Base-by-base conservation (phyloP, 352 stramenopile species). In the Globisporangium takayamanum region DNA sequence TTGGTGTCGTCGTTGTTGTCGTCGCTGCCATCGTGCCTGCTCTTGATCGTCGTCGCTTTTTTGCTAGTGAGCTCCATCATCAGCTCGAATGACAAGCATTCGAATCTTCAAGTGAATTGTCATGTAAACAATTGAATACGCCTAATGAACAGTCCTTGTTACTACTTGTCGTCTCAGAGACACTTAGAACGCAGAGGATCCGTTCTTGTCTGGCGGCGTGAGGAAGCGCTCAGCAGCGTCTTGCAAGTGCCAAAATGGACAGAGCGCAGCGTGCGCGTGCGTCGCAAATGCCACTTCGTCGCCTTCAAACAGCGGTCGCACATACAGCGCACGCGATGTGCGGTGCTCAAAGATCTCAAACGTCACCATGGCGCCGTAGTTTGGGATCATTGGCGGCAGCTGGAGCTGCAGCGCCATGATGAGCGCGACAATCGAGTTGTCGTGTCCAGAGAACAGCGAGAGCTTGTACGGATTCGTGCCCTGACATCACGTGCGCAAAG, bases 351-450 rank as follows among this genome's bases (percentile, higher is more conserved):
- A 85, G 49, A 92, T 54, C 66, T 94, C 84, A 48, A 94, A 89
- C 39, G 55, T 85, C 36, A 94, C 67, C 69, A 89, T 89, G 20
- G 74, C 77, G 18, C 84, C 84, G 61, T 92, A 92, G 20, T 68
- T 62, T 7, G 84, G 84, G 50, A 90, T 78, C 28, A 78, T 67
- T 16, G 63, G 66, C 26, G 74, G 67, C 49, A 80, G 59, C 41
- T 87, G 59, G 33, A 93, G 55, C 60, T 87, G 63, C 53, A 93
- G 65, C 56, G 84, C 84, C 37, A 74, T 78, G 26, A 85, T 65
- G 22, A 91, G 63, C 47, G 80, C 80, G 30, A 93, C 79, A 16
- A 93, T 67, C 55, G 84, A 89, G 65, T 91, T 91, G 64, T 93
- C 80, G 64, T 93, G 84, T 0, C 74, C 79, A 0, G 84, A 93